A percentile compares a stretch with the other conserved stretches of the same genome.
Conservation (phyloP, 2,329 filamentous ascomycete species). For the Talaromyces sp. region DNA sequence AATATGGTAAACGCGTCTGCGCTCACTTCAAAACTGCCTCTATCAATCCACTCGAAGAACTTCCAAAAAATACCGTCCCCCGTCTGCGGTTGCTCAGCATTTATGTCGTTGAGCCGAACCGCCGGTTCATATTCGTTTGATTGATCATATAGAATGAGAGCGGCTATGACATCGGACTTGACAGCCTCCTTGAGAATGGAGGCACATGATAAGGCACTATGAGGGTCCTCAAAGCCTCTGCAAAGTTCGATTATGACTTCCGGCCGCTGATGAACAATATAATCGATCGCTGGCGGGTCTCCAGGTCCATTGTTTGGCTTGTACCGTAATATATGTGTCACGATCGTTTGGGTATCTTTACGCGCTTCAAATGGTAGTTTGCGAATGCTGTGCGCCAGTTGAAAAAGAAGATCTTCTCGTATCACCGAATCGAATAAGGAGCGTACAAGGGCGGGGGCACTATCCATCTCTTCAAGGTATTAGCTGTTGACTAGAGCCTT, state of each 20-base stretch:
- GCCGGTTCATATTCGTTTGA: slow-evolving; percentile 68
- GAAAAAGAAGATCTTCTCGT: slow-evolving; percentile 81
- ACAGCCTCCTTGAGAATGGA: slow-evolving; percentile 83
- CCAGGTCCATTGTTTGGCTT: slow-evolving; percentile 65
- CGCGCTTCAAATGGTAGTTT: slow-evolving; percentile 90
- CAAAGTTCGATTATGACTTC: slow-evolving; percentile 86
- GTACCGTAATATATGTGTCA: slow-evolving; percentile 92
- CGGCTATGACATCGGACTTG: slow-evolving; percentile 86
- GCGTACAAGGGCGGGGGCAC: slow-evolving; percentile 80
- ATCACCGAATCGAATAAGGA: slow-evolving; percentile 81
- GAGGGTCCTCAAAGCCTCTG: slow-evolving; percentile 81
- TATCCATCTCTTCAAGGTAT: slow-evolving; percentile 68
- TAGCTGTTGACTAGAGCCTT: slow-evolving; percentile 18
- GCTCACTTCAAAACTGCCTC: slow-evolving; percentile 91
- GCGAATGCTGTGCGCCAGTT: slow-evolving; percentile 77
- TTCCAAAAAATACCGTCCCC: slow-evolving; percentile 90
- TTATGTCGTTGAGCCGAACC: slow-evolving; percentile 74
- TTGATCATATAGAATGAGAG: slow-evolving; percentile 90
- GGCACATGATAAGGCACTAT: slow-evolving; percentile 87
- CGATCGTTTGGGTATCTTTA: slow-evolving; percentile 93
- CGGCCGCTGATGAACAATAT: slow-evolving; percentile 80
- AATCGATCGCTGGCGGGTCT: slow-evolving; percentile 81
- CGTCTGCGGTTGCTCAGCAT: slow-evolving; percentile 69
- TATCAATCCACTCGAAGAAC: slow-evolving; percentile 97
- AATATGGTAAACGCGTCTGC: slow-evolving; percentile 98